Conservation (phyloP, 495 filamentous ascomycete genomes). For the Penicillium herquei region DNA sequence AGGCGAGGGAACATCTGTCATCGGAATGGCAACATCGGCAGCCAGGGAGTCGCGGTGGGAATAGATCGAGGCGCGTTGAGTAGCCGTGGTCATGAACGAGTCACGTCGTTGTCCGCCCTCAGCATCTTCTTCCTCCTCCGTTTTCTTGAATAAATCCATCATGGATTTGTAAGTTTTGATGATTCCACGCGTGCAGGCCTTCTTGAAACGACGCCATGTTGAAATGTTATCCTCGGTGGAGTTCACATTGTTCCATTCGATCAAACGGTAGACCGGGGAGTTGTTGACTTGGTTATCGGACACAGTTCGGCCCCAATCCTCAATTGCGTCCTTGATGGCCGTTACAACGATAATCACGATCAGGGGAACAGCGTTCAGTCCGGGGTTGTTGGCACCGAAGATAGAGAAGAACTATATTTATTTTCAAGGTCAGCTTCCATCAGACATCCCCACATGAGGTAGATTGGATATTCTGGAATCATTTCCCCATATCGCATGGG, state of each 20-base stretch:
- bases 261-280: constrained; percentile 84
- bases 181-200: constrained; percentile 71
- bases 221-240: constrained; percentile 82
- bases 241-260: constrained; percentile 92
- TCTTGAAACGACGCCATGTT: constrained; percentile 87
- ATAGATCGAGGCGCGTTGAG: constrained; percentile 59
- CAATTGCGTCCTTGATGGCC: constrained; percentile 92
- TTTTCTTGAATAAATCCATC: constrained; percentile 37
- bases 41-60: constrained; percentile 57
- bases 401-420: constrained; percentile 81
- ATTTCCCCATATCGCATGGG: neutral
- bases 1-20: constrained; percentile 92
- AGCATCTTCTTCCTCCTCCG: constrained; percentile 34
- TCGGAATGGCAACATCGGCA: constrained; percentile 68
- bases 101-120: constrained; percentile 50
- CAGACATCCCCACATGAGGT: neutral
- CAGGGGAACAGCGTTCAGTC: constrained; percentile 83
- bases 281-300: constrained; percentile 97
- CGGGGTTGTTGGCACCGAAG: constrained; percentile 90
- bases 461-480: neutral
- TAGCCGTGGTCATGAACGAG: constrained; percentile 63
- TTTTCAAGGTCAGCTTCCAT: neutral
- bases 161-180: constrained; percentile 55
- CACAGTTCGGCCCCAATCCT: constrained; percentile 91
- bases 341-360: constrained; percentile 95